phyloP scores from a whole-genome alignment of 2,329 filamentous ascomycete genomes.

The Exophiala dermatitidis region DNA sequence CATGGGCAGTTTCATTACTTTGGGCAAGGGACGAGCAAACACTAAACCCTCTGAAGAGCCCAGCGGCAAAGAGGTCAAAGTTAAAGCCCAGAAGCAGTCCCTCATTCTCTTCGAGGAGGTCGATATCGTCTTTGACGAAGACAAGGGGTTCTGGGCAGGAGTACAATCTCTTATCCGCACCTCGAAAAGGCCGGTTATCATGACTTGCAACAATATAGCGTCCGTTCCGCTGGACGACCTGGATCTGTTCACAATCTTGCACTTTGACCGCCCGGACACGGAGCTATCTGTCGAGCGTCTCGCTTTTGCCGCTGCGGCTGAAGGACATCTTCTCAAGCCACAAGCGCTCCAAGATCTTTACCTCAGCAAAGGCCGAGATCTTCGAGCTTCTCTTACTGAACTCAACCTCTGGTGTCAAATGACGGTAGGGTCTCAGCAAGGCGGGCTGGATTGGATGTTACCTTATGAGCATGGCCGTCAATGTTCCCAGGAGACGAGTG shows the following conservation, averaged over 20 bases:
- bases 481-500: slow-evolving; percentile 53
- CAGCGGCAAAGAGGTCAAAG: slow-evolving; percentile 9
- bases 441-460: slow-evolving; percentile 89
- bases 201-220: slow-evolving; percentile 91
- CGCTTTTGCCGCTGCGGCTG: slow-evolving; percentile 73
- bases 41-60: slow-evolving; percentile 21
- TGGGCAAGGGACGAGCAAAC: slow-evolving; percentile 20
- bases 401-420: slow-evolving; percentile 97
- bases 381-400: slow-evolving; percentile 74
- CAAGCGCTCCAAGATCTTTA: slow-evolving; percentile 64
- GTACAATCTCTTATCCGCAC: slow-evolving; percentile 69
- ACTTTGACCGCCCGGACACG: slow-evolving; percentile 59
- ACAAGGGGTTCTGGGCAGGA: slow-evolving; percentile 88
- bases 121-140: slow-evolving; percentile 88
- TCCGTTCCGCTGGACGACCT: slow-evolving; percentile 67
- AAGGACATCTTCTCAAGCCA: slow-evolving; percentile 72
- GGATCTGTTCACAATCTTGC: slow-evolving; percentile 77
- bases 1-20: slow-evolving; percentile 13
- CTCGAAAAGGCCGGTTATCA: slow-evolving; percentile 84
- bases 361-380: slow-evolving; percentile 59
- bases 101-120: slow-evolving; percentile 90
- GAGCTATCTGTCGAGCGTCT: slow-evolving; percentile 72
- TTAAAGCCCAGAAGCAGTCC: slow-evolving; percentile 72
- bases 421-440: slow-evolving; percentile 78
- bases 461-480: slow-evolving; percentile 65